Evolutionary conservation across 768 basidiomycete species (phyloP).

Genomic region (Scleroderma bovista): DNA sequence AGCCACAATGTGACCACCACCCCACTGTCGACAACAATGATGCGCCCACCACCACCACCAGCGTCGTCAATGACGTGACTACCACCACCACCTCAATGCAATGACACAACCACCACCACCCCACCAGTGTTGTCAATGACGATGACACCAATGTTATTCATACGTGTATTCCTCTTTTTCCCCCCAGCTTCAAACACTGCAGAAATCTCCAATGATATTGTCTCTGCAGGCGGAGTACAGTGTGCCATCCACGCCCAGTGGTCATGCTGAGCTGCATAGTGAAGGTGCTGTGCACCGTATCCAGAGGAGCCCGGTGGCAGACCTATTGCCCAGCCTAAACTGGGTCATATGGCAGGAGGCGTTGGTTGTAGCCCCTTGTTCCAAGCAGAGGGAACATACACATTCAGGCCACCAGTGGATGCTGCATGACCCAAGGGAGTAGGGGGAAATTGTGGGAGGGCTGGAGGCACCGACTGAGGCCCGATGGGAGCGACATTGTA

Average conservation of each 20-base stretch:
- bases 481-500: not conserved
- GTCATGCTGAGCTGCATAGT: not conserved
- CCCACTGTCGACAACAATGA: too few species aligned
- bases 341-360: not conserved
- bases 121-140: too few species aligned
- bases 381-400: not conserved
- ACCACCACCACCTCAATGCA: too few species aligned
- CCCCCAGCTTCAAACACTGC: not conserved
- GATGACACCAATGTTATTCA: not conserved
- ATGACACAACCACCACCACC: too few species aligned
- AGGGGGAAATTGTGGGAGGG: not conserved
- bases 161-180: not conserved
- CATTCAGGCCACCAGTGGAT: not conserved
- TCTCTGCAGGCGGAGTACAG: not conserved
- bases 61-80: too few species aligned
- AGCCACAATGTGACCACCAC: too few species aligned
- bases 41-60: too few species aligned
- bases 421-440: too few species aligned
- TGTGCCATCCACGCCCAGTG: not conserved
- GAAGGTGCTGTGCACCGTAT: constrained; percentile 1
- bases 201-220: not conserved
- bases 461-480: too few species aligned
- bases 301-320: not conserved
- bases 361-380: not conserved
- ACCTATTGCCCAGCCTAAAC: not conserved